Evolutionary conservation across 352 stramenopile genomes (phyloP), one percentile per base, ranked within the genome.

Genomic region (Globisporangium spinosum): DNA sequence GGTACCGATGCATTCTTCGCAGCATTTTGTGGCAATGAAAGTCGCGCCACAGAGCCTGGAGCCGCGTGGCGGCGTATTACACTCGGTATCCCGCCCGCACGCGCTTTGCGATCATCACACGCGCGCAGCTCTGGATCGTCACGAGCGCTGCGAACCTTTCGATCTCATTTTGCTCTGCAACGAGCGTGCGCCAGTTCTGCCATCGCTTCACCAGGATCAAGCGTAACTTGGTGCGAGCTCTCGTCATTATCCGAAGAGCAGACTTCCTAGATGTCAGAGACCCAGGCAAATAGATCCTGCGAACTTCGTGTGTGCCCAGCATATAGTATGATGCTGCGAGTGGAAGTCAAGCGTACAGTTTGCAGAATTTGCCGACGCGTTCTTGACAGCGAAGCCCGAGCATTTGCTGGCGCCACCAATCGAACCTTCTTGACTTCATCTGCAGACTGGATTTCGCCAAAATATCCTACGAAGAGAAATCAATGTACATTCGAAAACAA

Each of bases 101-200:
- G 8, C 47, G 68, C 58, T 73, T 85, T 0, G 70, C 78, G 25
- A 75, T 60, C 15, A 77, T 10, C 10, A 70, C 62, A 10, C 79
- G 74, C 22, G 74, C 45, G 72, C 80, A 89, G n/a, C 78, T 89
- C 68, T 91, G 83, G 51, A 93, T 75, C 1, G 70, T 74, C 13
- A 81, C 47, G 17, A 71, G 47, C n/a, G 77, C 80, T 22, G 82
- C 85, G 13, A 89, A 63, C 1, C 38, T 13, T 64, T 91, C 85
- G 15, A 76, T 43, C 0, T 81, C 70, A 1, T 32, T 70, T 51
- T 90, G 64, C 15, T 80, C 58, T 12, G 38, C 17, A 0, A 65
- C 34, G 15, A 56, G 23, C 9, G 35, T 8, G 23, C 62, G 71
- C 83, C 83, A 91, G 3, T 56, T 56, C 0, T 61, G 23, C 82